phyloP scores from a whole-genome alignment of 2,329 filamentous ascomycete genomes.

The Microdochium nivale region DNA sequence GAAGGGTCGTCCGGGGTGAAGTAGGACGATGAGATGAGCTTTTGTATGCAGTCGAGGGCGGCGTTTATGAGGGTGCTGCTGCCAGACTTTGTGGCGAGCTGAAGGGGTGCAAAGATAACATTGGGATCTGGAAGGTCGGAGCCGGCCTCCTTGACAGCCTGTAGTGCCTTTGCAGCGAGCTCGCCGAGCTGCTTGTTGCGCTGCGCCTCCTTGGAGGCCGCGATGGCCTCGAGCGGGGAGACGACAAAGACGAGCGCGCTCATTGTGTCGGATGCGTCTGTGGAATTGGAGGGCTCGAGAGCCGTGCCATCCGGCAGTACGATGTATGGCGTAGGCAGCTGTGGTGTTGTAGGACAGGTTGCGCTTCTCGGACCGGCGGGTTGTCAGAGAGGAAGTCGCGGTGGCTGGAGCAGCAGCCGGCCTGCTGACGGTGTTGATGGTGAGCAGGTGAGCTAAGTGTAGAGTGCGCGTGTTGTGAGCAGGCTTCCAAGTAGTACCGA shows the following conservation, averaged over 20 bases:
- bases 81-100: constrained; percentile 78
- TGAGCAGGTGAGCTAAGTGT: too few relatives aligned
- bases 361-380: neutral
- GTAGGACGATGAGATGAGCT: constrained; percentile 97
- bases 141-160: constrained; percentile 79
- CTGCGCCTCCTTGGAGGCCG: constrained; percentile 81
- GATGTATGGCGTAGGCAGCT: too few relatives aligned
- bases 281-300: constrained; percentile 5
- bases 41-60: constrained; percentile 94
- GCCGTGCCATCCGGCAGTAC: neutral
- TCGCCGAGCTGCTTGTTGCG: constrained; percentile 79
- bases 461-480: too few relatives aligned
- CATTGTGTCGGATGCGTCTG: constrained; percentile 47
- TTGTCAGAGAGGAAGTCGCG: neutral
- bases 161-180: constrained; percentile 70
- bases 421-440: too few relatives aligned
- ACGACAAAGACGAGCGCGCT: constrained; percentile 95
- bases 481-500: too few relatives aligned
- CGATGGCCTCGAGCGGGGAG: constrained; percentile 86
- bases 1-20: constrained; percentile 63
- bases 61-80: constrained; percentile 82
- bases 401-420: too few relatives aligned
- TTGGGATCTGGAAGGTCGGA: constrained; percentile 79
- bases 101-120: constrained; percentile 81
- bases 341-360: neutral